Evolutionary conservation across 2,329 filamentous ascomycete genomes (phyloP).

Genomic region (Ceratocystis destructans): DNA sequence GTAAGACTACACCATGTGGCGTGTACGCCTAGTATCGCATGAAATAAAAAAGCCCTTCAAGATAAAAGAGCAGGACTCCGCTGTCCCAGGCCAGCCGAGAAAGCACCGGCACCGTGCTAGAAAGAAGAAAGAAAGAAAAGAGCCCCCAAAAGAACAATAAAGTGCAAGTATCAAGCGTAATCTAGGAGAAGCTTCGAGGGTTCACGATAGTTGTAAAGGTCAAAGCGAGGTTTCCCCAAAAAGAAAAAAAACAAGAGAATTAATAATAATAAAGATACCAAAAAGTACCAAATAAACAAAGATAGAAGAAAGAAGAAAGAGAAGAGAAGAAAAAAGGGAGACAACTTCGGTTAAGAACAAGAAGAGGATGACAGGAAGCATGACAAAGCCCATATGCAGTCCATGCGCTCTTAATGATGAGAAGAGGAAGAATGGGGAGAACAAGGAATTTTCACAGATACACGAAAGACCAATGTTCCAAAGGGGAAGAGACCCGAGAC

Average conservation of each 20-base stretch:
- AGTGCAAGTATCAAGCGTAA: background rate
- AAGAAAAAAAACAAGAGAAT: background rate
- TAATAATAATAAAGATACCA: background rate
- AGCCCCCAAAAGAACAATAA: background rate
- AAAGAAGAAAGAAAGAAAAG: background rate
- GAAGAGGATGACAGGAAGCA: background rate
- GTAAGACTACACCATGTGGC: background rate
- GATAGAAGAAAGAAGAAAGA: background rate
- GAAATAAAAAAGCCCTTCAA: background rate
- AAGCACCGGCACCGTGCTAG: background rate
- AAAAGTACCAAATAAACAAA: background rate
- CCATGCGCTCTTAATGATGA: background rate
- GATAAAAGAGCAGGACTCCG: background rate
- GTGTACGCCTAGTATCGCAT: background rate
- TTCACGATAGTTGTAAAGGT: conserved; percentile 2
- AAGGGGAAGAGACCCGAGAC: conserved; percentile 1
- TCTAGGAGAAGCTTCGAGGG: background rate
- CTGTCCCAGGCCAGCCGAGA: background rate
- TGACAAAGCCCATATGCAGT: background rate
- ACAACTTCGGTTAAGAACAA: background rate
- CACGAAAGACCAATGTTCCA: background rate
- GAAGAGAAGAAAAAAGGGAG: background rate
- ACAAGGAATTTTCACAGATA: background rate
- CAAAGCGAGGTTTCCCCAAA: background rate
- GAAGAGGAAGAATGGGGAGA: background rate